Conservation (phyloP, 2,329 filamentous ascomycete species). For the Fusarium sp. region DNA sequence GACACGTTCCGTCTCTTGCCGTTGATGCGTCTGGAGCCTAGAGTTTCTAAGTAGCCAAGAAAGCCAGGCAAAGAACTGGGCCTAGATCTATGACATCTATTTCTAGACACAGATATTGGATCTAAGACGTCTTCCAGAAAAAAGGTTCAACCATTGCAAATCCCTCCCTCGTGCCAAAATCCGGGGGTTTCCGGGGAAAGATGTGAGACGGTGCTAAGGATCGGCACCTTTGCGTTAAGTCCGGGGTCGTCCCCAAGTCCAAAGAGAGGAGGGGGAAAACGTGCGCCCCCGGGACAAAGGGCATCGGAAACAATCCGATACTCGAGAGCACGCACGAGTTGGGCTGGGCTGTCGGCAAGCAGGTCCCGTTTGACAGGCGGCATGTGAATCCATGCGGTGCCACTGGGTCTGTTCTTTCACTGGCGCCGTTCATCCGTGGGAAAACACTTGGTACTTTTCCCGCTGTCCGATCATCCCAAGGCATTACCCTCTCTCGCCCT, state of each 20-base stretch:
- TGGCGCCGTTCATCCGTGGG: constrained; percentile 11
- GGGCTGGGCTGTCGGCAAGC: background rate
- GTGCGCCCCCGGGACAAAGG: background rate
- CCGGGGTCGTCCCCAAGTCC: constrained; percentile 10
- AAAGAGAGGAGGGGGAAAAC: background rate
- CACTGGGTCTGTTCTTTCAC: background rate
- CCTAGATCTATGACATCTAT: background rate
- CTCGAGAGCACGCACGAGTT: background rate
- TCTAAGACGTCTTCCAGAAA: background rate
- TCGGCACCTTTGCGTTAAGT: constrained; percentile 25
- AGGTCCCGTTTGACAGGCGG: background rate
- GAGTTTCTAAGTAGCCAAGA: background rate
- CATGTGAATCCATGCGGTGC: constrained; percentile 5
- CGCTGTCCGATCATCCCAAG: background rate
- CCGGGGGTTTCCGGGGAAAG: constrained; percentile 29
- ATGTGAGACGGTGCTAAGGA: constrained; percentile 14
- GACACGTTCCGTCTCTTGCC: constrained; percentile 24
- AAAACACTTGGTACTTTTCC: background rate
- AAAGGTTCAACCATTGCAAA: background rate
- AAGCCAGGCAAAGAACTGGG: background rate
- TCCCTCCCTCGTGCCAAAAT: background rate
- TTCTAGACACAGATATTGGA: background rate
- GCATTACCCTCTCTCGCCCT: background rate
- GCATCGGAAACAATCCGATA: constrained; percentile 3
- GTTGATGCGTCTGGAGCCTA: background rate